Base-by-base conservation (phyloP, 306 rosid genomes). In the Neltuma alba region DNA sequence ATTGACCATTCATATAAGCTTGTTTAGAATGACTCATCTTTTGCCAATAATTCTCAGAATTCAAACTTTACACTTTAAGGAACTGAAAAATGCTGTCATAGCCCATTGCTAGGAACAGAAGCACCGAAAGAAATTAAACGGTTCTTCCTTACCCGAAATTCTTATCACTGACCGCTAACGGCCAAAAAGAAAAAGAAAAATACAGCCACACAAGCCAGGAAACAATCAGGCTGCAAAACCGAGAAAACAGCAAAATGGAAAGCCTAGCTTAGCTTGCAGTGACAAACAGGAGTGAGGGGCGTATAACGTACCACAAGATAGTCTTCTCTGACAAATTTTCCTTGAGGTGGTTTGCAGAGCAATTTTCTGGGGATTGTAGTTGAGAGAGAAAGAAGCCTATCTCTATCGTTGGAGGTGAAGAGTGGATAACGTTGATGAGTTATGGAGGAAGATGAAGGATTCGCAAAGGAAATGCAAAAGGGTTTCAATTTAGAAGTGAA, bases 261-360 rank as follows among this genome's bases (percentile, higher is more conserved):
- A 2, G 20, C 64, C 60, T 33, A 20, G 30, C 47, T 28, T 33
- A 18, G 33, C 36, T 55, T 57, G 28, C 31, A 71, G 25, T 7
- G 15, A 1, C 5, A 2, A 18, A 9, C 16, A 74, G 38, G 33
- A 80, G 36, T 0, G 34, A 25, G 72, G 50, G 34, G 58, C 3
- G 6, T 52, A 52, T 9, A 52, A 1, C 87, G 75, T 85, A 93
- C 99, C 91, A 95, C 99, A 65, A 92, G 97, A 86, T 95, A 92
- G 80, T 91, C 96, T 18, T 91, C 89, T 72, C 85, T 80, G 50
- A 95, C 79, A 69, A 87, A 57, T 77, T 84, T 91, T 11, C 98
- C 99, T 11, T 74, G 87, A 15, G 96, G 92, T 13, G 99, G 94
- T 68, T 79, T 75, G 74, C 94, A 92, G 13, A 91, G 89, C 34